Percentiles rank a stretch among this genome's conserved stretches.
Evolutionary conservation across 1,284 basidiomycete genomes (phyloP).

Genomic region (Xerocomus nothofagi): DNA sequence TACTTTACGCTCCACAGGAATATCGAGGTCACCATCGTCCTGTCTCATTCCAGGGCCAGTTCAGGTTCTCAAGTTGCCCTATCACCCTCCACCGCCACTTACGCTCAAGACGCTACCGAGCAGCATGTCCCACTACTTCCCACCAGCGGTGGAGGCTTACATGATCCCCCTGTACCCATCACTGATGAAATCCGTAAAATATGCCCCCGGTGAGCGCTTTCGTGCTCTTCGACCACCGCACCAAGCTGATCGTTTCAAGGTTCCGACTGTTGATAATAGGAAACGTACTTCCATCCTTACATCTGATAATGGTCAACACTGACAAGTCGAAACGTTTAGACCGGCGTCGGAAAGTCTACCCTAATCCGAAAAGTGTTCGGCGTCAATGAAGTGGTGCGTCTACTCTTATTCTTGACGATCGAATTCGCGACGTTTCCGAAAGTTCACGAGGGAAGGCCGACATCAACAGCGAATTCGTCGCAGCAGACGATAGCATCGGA

Average conservation of each 20-base stretch:
- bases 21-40: not conserved
- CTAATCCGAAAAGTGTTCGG: not conserved
- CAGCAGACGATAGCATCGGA: not conserved
- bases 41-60: not conserved
- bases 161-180: not conserved
- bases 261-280: not conserved
- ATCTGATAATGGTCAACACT: not conserved
- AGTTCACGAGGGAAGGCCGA: not conserved
- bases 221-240: too few relatives aligned
- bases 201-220: not conserved
- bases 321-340: not conserved
- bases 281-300: not conserved
- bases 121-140: too few relatives aligned
- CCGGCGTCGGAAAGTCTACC: not conserved
- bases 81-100: not conserved
- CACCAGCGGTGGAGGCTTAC: not conserved
- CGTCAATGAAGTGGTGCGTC: not conserved
- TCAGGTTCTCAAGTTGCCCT: too few relatives aligned
- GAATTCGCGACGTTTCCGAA: not conserved
- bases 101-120: too few relatives aligned
- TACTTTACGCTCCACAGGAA: not conserved
- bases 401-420: not conserved
- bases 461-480: not conserved
- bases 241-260: not conserved
- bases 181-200: not conserved